These are phyloP conservation scores for Pyronema domesticum DNA, from an alignment of 495 filamentous ascomycete species.

Conservation along the genomic window DNA sequence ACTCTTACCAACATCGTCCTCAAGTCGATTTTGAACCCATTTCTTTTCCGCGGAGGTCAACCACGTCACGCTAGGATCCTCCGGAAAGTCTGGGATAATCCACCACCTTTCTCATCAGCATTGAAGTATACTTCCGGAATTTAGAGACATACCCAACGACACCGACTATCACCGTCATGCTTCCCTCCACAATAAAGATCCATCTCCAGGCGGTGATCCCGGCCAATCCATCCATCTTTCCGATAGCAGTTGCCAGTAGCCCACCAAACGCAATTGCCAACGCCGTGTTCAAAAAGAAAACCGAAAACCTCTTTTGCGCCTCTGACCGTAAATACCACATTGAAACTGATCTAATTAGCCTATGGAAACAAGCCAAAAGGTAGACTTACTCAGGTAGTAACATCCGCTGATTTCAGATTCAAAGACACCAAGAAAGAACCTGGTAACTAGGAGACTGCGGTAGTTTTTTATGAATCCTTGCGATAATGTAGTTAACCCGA, in stretches of 20 bases:
- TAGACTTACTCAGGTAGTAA: conserved; percentile 42
- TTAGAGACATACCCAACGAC: too few relatives aligned
- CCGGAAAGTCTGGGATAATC: too few relatives aligned
- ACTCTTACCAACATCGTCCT: too few relatives aligned
- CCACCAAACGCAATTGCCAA: conserved; percentile 79
- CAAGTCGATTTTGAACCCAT: too few relatives aligned
- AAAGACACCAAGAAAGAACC: not conserved
- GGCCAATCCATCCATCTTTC: conserved; percentile 50
- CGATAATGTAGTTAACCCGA: too few relatives aligned
- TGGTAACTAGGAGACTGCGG: too few relatives aligned
- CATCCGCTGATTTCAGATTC: conserved; percentile 27
- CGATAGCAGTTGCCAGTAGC: conserved; percentile 63
- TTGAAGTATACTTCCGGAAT: too few relatives aligned
- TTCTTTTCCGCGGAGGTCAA: too few relatives aligned
- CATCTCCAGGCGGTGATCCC: conserved; percentile 76
- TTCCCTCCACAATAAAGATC: conserved; percentile 39
- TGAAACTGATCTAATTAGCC: conserved; percentile 15
- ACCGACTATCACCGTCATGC: conserved; percentile 30
- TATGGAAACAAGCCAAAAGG: conserved; percentile 30
- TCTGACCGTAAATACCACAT: conserved; percentile 83
- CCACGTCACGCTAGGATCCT: too few relatives aligned
- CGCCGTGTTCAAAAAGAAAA: conserved; percentile 75
- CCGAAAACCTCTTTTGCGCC: conserved; percentile 70
- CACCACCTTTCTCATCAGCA: too few relatives aligned
- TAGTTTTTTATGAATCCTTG: too few relatives aligned